phyloP scores from a whole-genome alignment of 2,329 filamentous ascomycete genomes.

The Diaporthe sp. region DNA sequence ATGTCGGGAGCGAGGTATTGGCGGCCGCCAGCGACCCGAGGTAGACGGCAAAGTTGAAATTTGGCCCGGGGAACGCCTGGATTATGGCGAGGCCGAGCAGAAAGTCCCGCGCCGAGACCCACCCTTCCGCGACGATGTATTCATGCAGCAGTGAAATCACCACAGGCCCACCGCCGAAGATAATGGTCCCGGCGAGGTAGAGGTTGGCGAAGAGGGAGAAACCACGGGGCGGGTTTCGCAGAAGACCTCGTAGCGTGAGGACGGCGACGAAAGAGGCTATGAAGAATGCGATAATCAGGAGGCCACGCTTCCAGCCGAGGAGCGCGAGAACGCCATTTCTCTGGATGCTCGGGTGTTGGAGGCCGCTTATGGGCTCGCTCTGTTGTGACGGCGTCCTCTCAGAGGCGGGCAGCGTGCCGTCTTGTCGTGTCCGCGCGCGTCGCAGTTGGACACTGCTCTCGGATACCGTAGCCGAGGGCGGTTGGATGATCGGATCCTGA shows the following conservation, averaged over 20 bases:
- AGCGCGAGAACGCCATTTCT: background rate
- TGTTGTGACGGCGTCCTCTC: conserved; percentile 10
- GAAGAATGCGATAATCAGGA: conserved; percentile 61
- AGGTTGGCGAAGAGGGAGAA: conserved; percentile 79
- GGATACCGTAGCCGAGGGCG: background rate
- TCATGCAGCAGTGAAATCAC: conserved; percentile 74
- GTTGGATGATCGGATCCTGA: background rate
- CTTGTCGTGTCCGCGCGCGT: background rate
- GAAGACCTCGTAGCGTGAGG: conserved; percentile 64
- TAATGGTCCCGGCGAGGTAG: conserved; percentile 79
- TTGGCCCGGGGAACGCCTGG: conserved; percentile 72
- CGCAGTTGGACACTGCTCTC: conserved; percentile 1
- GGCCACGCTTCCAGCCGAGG: conserved; percentile 61
- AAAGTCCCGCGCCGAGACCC: conserved; percentile 79
- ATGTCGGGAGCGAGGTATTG: conserved; percentile 52
- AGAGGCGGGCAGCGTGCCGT: background rate
- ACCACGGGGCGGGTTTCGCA: conserved; percentile 57
- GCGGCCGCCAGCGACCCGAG: conserved; percentile 65
- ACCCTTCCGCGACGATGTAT: conserved; percentile 75
- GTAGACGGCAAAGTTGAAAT: conserved; percentile 68
- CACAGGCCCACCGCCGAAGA: conserved; percentile 75
- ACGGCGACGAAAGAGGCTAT: conserved; percentile 68
- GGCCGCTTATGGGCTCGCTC: background rate
- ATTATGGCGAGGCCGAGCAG: conserved; percentile 79
- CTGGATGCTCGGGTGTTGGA: conserved; percentile 28